phyloP scores from a whole-genome alignment of 192 early-diverging fungal species.

The Gaertneriomyces sp. region DNA sequence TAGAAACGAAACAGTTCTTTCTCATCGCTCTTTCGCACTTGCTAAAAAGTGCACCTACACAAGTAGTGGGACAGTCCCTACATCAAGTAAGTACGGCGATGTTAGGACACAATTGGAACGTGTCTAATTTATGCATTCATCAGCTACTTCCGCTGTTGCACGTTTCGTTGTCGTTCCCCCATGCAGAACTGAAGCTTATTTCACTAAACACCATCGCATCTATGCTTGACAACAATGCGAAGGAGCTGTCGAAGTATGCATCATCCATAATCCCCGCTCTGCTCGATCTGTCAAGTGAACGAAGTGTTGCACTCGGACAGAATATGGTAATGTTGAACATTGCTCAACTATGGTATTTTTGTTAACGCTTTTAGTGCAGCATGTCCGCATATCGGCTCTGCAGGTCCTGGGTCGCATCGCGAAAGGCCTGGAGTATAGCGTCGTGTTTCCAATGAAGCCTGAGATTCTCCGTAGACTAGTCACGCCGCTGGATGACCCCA shows the following conservation, averaged over 20 bases:
- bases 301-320: slow-evolving; percentile 5
- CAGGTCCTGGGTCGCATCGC: slow-evolving; percentile 67
- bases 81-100: slow-evolving; percentile 44
- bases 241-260: slow-evolving; percentile 58
- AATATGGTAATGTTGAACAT: slow-evolving; percentile 16
- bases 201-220: slow-evolving; percentile 69
- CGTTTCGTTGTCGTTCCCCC: slow-evolving; percentile 62
- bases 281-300: slow-evolving; percentile 12
- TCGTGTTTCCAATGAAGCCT: slow-evolving; percentile 59
- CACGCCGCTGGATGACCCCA: slow-evolving; percentile 76
- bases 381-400: slow-evolving; percentile 71
- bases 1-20: slow-evolving; percentile 66
- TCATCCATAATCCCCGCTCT: slow-evolving; percentile 28
- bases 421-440: slow-evolving; percentile 54
- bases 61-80: slow-evolving; percentile 74
- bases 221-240: slow-evolving; percentile 62
- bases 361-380: background rate
- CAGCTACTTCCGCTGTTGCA: slow-evolving; percentile 78
- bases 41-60: slow-evolving; percentile 77
- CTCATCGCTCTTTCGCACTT: slow-evolving; percentile 80
- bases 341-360: too few species aligned
- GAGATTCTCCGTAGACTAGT: slow-evolving; percentile 63
- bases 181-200: slow-evolving; percentile 49
- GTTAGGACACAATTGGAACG: background rate
- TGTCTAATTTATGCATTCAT: slow-evolving; percentile 4